Conservation (phyloP, 805 yeast species). For the Suhomyces sp. region DNA sequence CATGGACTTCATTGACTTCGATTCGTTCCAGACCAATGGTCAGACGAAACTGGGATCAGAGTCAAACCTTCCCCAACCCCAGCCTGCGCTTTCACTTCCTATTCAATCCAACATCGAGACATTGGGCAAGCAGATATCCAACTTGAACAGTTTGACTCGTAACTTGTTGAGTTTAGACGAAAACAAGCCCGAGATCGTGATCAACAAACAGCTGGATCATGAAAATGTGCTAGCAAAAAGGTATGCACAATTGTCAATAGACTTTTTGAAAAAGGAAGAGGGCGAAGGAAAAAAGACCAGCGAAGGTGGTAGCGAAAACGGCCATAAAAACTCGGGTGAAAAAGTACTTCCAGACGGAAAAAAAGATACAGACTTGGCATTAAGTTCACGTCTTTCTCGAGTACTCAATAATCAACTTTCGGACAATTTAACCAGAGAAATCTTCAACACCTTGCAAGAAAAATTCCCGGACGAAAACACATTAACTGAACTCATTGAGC, state of each 20-base stretch:
- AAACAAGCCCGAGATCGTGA: constrained; percentile 4
- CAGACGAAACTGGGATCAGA: constrained; percentile 12
- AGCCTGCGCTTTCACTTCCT: constrained; percentile 44
- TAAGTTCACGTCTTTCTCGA: constrained; percentile 48
- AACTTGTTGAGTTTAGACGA: constrained; percentile 28
- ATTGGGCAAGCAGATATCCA: constrained; percentile 33
- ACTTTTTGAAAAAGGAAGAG: constrained; percentile 26
- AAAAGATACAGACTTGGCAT: too few species aligned
- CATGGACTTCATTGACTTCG: constrained; percentile 46
- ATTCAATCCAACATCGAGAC: constrained; percentile 37
- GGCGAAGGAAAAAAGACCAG: neutral
- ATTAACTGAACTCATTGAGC: constrained; percentile 40
- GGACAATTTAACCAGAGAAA: constrained; percentile 34
- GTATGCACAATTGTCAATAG: constrained; percentile 49
- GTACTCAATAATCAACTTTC: constrained; percentile 46
- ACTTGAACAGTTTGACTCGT: constrained; percentile 31
- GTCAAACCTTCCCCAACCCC: constrained; percentile 29
- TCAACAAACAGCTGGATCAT: neutral
- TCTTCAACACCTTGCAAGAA: constrained; percentile 30
- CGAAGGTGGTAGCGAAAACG: neutral
- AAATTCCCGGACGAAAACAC: constrained; percentile 26
- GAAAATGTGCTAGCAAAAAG: constrained; percentile 35
- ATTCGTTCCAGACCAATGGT: constrained; percentile 28
- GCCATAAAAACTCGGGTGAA: neutral
- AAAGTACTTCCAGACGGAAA: neutral